Evolutionary conservation across 306 rosid species (phyloP), one percentile per base, ranked within the genome.

Genomic region (Gastrolobium bilobum): DNA sequence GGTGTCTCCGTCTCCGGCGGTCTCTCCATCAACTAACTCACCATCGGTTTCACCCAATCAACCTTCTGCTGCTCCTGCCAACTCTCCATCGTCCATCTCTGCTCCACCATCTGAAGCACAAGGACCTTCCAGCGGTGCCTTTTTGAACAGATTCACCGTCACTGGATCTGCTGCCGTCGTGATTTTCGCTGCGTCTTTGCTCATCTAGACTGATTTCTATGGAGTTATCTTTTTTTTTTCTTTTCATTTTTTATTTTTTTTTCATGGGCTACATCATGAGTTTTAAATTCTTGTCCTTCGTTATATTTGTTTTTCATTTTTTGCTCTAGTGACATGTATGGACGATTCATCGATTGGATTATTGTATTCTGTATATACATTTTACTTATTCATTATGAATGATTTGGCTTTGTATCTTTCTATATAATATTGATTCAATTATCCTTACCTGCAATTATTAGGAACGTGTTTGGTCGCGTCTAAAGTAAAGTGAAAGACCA

Each of bases 61-160:
- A 20, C 26, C 26, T 20, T 20, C 31, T 9, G 76, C 10, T 37
- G 1, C 53, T 51, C 73, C 79, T 0, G 3, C 2, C 14, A 0
- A 2, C 5, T 0, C 88, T 83, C 89, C 91, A 0, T 53, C 86
- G 5, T 29, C 85, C 1, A 76, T 80, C 46, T 68, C 83, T 1
- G 4, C 2, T 8, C 42, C 87, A 11, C 83, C 89, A 0, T 37
- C 76, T 7, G 78, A 58, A 20, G 85, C 85, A 8, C 87, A 81
- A 7, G 77, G 2, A 8, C 83, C 89, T 3, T 2, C 44, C 0
- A 83, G 7, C 59, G 75, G 62, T 2, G 89, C 84, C 67, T 75
- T 66, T 52, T 73, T 76, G 56, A 86, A 83, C 65, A 76, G 81
- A 53, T 15, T 76, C 4, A 37, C 79, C 10, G 29, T 34, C 38